Evolutionary conservation across 139 green algal genomes (phyloP).

Genomic region (Eudorina sp.): DNA sequence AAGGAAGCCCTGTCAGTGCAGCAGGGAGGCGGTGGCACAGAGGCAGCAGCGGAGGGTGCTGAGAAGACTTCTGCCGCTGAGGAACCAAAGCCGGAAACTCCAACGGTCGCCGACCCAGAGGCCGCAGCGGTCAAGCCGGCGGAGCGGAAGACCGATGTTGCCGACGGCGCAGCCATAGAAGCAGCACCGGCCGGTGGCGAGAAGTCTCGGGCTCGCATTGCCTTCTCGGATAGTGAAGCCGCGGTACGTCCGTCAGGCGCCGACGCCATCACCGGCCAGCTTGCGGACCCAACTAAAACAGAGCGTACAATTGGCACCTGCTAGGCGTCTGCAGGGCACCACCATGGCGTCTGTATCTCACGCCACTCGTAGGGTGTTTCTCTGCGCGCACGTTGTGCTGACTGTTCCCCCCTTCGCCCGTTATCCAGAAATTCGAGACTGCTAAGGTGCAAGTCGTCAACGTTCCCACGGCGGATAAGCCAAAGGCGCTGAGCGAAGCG

Average conservation of each 20-base stretch:
- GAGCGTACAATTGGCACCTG: no score
- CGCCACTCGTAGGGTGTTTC: no score
- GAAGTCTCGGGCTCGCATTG: not conserved
- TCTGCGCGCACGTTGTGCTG: no score
- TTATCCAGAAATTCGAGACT: conserved; percentile 29
- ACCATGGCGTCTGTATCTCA: no score
- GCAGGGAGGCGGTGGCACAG: not conserved
- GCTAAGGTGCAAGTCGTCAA: conserved; percentile 39
- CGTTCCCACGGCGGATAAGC: not conserved
- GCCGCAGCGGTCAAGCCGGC: not conserved
- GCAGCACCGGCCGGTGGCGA: not conserved
- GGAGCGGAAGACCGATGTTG: not conserved
- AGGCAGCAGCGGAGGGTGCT: not conserved
- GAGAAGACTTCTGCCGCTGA: not conserved
- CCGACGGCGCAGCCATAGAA: not conserved
- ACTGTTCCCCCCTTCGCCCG: no score
- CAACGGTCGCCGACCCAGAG: not conserved
- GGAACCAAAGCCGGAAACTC: not conserved
- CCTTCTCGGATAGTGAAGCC: conserved; percentile 21
- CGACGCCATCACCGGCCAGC: no score
- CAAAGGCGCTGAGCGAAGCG: conserved; percentile 16
- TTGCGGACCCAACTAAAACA: no score
- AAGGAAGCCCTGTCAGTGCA: conserved; percentile 17
- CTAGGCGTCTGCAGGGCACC: no score
- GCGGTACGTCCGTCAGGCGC: conserved; percentile 34